A percentile compares a stretch with the other conserved stretches of the same genome.
Evolutionary conservation across 2,329 filamentous ascomycete species (phyloP).

Genomic region (Moelleriella libera): DNA sequence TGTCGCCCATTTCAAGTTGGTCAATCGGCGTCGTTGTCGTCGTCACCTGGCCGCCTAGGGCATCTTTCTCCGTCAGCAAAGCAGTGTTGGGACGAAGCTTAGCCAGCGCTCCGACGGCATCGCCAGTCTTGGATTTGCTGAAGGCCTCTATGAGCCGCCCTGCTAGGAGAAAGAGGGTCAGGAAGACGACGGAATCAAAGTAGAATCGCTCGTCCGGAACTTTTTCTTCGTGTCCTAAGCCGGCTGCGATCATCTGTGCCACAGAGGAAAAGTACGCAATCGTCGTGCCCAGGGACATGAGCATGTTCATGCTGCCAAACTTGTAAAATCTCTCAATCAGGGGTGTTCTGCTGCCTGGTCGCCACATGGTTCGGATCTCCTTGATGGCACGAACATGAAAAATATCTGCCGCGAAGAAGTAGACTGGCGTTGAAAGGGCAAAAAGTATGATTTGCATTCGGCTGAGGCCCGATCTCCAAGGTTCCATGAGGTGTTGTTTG

Average conservation of each 20-base stretch:
- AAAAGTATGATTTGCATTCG: constrained; percentile 69
- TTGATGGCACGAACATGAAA: constrained; percentile 72
- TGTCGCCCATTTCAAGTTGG: constrained; percentile 59
- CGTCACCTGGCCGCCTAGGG: constrained; percentile 17
- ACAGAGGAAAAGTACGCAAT: constrained; percentile 80
- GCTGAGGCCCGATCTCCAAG: constrained; percentile 58
- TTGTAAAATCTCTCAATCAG: constrained; percentile 66
- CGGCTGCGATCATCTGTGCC: constrained; percentile 55
- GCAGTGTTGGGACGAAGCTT: constrained; percentile 68
- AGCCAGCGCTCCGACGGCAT: constrained; percentile 68
- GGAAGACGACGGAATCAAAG: constrained; percentile 85
- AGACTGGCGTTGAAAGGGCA: constrained; percentile 70
- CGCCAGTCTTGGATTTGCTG: constrained; percentile 80
- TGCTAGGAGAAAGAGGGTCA: constrained; percentile 73
- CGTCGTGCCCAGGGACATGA: constrained; percentile 77
- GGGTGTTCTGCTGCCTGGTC: constrained; percentile 57
- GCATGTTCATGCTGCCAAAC: constrained; percentile 95
- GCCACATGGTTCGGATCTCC: constrained; percentile 67
- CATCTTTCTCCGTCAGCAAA: constrained; percentile 43
- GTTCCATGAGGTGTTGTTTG: constrained; percentile 53
- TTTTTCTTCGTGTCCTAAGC: constrained; percentile 27
- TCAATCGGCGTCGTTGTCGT: constrained; percentile 43
- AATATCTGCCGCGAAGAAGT: constrained; percentile 72
- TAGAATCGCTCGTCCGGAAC: constrained; percentile 46
- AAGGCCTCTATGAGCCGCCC: constrained; percentile 73